A percentile compares a stretch with the other conserved stretches of the same genome.
Conservation (phyloP, 2,329 filamentous ascomycete genomes). For the Phialocephala subalpina region DNA sequence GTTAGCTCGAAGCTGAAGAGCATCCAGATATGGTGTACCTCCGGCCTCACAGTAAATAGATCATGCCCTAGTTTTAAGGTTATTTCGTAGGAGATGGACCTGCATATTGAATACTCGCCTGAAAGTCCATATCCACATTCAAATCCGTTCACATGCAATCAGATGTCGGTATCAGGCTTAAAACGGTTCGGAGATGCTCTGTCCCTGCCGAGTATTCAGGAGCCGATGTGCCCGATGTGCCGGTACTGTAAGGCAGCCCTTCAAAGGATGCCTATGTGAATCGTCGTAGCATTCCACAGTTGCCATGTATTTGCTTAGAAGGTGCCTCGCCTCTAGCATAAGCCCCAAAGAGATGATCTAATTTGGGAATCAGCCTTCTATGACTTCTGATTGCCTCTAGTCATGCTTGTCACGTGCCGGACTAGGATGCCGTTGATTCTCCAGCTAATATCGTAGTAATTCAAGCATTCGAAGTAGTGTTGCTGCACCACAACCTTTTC, state of each 20-base stretch:
- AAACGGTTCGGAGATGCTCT: neutral
- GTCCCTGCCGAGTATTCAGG: neutral
- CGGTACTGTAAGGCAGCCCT: neutral
- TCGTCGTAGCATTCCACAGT: neutral
- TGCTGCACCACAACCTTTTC: slow-evolving; percentile 8
- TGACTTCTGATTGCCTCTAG: neutral
- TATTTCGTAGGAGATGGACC: neutral
- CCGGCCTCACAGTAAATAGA: neutral
- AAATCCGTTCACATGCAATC: neutral
- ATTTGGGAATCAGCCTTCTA: neutral
- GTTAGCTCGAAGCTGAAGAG: neutral
- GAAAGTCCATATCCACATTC: neutral
- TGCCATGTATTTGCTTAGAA: neutral
- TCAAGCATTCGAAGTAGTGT: neutral
- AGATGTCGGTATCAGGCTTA: neutral
- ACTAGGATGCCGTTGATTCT: neutral
- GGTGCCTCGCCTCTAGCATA: neutral
- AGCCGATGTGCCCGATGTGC: neutral
- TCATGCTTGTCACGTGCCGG: neutral
- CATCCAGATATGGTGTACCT: neutral
- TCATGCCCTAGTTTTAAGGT: slow-evolving; percentile 1
- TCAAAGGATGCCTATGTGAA: slow-evolving; percentile 1
- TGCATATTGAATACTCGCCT: neutral
- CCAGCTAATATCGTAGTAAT: neutral
- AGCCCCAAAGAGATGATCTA: neutral